A percentile compares a stretch with the other conserved stretches of the same genome.
Evolutionary conservation across 768 basidiomycete genomes (phyloP).

Genomic region (Fistulinella prunicolor): DNA sequence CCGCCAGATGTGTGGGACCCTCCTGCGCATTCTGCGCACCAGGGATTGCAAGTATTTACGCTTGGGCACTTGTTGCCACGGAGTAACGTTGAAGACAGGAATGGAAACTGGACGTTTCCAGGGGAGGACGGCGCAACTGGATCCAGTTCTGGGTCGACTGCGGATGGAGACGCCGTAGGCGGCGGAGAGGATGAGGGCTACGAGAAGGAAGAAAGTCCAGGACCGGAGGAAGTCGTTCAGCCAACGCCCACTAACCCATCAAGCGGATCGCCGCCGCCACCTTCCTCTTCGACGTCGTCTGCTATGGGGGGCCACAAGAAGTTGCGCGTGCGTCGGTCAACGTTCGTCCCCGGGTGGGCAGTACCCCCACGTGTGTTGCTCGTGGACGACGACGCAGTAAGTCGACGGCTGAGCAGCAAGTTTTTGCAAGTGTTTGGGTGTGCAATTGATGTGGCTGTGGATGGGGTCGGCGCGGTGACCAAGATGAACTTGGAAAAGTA

Average conservation of each 20-base stretch:
- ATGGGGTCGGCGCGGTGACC: slow-evolving; percentile 87
- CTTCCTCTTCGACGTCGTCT: slow-evolving; percentile 15
- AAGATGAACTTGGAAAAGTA: slow-evolving; percentile 98
- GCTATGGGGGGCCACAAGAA: slow-evolving; percentile 34
- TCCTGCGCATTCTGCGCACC: slow-evolving; percentile 39
- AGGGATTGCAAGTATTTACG: slow-evolving; percentile 77
- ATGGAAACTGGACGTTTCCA: slow-evolving; percentile 64
- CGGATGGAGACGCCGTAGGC: slow-evolving; percentile 21
- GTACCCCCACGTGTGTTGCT: slow-evolving; percentile 88
- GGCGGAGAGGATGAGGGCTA: slow-evolving; percentile 23
- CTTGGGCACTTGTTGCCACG: slow-evolving; percentile 73
- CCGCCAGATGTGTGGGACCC: slow-evolving; percentile 27
- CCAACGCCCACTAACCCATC: slow-evolving; percentile 34
- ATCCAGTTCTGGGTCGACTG: slow-evolving; percentile 10
- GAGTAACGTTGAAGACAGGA: slow-evolving; percentile 45
- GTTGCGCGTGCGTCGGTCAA: slow-evolving; percentile 68
- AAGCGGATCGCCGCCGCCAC: slow-evolving; percentile 13
- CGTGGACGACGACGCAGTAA: slow-evolving; percentile 95
- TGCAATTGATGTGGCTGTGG: slow-evolving; percentile 90
- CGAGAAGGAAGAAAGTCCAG: slow-evolving; percentile 26
- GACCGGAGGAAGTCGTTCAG: slow-evolving; percentile 39
- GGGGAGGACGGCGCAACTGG: slow-evolving; percentile 18
- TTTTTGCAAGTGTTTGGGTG: slow-evolving; percentile 96
- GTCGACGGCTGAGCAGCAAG: slow-evolving; percentile 82
- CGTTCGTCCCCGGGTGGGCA: slow-evolving; percentile 88